Evolutionary conservation across 1,284 basidiomycete genomes (phyloP), one percentile per base, ranked within the genome.

Genomic region (Trametes sp.): DNA sequence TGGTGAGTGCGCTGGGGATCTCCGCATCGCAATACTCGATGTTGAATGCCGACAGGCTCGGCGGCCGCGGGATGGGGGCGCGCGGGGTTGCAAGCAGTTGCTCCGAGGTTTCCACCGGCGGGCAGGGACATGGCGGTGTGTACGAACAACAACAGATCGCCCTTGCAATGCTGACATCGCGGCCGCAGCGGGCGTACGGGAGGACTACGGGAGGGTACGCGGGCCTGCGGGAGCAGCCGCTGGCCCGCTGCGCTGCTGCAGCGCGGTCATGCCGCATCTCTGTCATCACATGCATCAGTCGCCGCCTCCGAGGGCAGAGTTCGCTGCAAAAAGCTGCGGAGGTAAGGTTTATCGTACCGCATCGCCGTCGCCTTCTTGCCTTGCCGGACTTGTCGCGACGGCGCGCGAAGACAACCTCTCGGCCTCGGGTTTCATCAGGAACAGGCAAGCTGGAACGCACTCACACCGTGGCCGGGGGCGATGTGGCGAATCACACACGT

Each of bases 321-420:
- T 6, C 9, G 38, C 38, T 23, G 24, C 11, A 46, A 11, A 3
- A 10, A 3, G 24, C 11, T 5, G 13, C 24, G 24, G 45, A 24
- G 23, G n/a, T 46, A 26, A 11, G 24, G 24, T 23, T 28, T 54
- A 60, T 54, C 59, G 52, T 54, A 54, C 59, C 59, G 52, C n/a
- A 49, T 54, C 59, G 59, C 36, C 59, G 59, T 60, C 46, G 52
- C 59, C 13, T 4, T 42, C 45, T 26, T 60, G 29, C 59, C 59
- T 35, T 29, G 35, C 52, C 50, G 26, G 59, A 60, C 45, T 60
- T 60, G 53, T 60, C 59, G 48, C 35, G 45, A 33, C 50, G 28
- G 28, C 13, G 45, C 45, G 14, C 24, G 8, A n/a, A n/a, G 24
- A 2, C 8, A 1, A 13, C 14, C 5, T 16, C 14, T 16, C 45